Percentiles rank a stretch among this genome's conserved stretches.
Evolutionary conservation across 306 rosid species (phyloP).

Genomic region (Quercus gilva): DNA sequence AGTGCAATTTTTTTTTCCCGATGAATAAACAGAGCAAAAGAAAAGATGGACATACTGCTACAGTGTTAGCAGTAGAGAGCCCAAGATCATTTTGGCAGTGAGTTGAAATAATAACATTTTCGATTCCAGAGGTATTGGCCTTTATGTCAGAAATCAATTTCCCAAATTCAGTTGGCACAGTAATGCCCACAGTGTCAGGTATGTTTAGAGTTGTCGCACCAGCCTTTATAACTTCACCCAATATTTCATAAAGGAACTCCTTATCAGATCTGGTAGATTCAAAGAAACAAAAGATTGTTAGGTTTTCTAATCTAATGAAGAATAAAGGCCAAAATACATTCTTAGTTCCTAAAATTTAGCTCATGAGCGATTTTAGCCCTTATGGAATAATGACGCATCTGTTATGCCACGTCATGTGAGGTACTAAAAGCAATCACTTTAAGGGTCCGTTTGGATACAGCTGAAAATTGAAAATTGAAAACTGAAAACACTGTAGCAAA

Average conservation of each 20-base stretch:
- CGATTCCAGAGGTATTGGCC: slow-evolving; percentile 83
- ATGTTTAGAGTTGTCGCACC: slow-evolving; percentile 97
- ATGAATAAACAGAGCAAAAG: not conserved
- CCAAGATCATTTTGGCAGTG: slow-evolving; percentile 99
- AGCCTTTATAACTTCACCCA: slow-evolving; percentile 88
- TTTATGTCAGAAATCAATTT: slow-evolving; percentile 79
- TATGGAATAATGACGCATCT: no score
- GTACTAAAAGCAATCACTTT: no score
- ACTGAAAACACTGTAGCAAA: no score
- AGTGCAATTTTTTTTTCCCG: not conserved
- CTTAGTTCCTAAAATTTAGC: no score
- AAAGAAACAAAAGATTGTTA: slow-evolving; percentile 5
- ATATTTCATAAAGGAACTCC: slow-evolving; percentile 79
- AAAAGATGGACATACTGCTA: slow-evolving; percentile 46
- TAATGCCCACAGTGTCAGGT: slow-evolving; percentile 95
- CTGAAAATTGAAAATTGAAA: no score
- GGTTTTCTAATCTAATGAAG: not conserved
- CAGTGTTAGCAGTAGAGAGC: slow-evolving; percentile 85
- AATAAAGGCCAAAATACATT: no score
- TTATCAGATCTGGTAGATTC: slow-evolving; percentile 66
- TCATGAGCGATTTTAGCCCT: no score
- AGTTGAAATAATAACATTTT: slow-evolving; percentile 85
- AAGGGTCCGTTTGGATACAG: no score
- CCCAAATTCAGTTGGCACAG: slow-evolving; percentile 65
- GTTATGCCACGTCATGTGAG: no score